Percentiles rank a stretch among this genome's conserved stretches.
Evolutionary conservation across 345 rosid genomes (phyloP).

Genomic region (Salix viminalis): DNA sequence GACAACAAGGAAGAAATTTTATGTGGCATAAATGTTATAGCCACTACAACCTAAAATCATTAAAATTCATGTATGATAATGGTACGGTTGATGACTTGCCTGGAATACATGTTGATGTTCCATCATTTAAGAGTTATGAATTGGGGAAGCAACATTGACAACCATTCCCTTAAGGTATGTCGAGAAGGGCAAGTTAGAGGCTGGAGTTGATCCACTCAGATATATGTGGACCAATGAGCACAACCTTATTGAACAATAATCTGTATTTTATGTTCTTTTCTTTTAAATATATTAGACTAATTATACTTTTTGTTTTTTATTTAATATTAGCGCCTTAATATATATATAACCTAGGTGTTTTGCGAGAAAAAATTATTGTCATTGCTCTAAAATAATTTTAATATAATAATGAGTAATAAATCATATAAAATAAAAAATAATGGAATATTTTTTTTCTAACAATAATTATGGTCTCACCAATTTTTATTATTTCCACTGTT

Average conservation of each 20-base stretch:
- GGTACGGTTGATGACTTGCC: neutral
- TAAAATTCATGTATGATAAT: neutral
- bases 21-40: neutral
- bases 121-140: neutral
- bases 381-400: no score
- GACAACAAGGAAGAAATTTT: neutral
- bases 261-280: neutral
- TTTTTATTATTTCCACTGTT: no score
- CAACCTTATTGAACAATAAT: neutral
- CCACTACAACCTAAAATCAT: neutral
- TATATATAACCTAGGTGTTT: no score
- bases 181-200: neutral
- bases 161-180: neutral
- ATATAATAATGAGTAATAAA: no score
- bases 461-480: no score
- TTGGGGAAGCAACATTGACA: neutral
- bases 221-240: constrained; percentile 6
- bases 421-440: no score
- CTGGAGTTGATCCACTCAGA: neutral
- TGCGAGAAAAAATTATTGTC: no score
- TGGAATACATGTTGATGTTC: neutral
- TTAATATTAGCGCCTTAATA: no score
- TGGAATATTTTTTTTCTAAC: no score
- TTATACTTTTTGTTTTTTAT: no score
- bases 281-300: no score